Percentiles rank a stretch among this genome's conserved stretches.
Conservation (phyloP, 1,139 yeast genomes). For the Geotrichum klebahnii region DNA sequence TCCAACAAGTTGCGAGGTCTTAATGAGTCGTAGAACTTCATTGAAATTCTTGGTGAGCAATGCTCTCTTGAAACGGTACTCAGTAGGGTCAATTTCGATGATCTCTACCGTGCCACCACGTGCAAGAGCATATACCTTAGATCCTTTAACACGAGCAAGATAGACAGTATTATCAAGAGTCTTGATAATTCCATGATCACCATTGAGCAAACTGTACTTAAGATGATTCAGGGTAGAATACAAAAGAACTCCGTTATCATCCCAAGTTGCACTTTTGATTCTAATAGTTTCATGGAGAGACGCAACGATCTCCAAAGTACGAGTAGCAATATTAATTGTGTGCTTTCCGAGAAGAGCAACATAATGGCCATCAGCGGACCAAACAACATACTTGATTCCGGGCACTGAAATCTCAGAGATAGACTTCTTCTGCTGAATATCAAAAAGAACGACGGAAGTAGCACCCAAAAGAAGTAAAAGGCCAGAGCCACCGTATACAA, state of each 20-base stretch:
- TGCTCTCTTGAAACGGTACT: constrained; percentile 92
- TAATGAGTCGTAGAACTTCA: constrained; percentile 87
- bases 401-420: constrained; percentile 61
- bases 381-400: constrained; percentile 79
- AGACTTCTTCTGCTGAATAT: constrained; percentile 87
- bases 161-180: constrained; percentile 90
- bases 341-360: constrained; percentile 90
- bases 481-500: constrained; percentile 78
- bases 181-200: constrained; percentile 90
- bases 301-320: constrained; percentile 70
- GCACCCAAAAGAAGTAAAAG: constrained; percentile 70
- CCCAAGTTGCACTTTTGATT: constrained; percentile 98
- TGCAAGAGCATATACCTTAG: constrained; percentile 71
- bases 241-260: constrained; percentile 83
- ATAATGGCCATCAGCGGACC: constrained; percentile 86
- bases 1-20: constrained; percentile 87
- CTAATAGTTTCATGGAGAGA: constrained; percentile 95
- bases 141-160: constrained; percentile 66
- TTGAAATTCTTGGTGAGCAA: constrained; percentile 82
- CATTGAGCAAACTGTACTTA: constrained; percentile 87
- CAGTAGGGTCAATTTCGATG: constrained; percentile 86
- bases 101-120: constrained; percentile 82
- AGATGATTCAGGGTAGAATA: constrained; percentile 94
- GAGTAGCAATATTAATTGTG: constrained; percentile 81
- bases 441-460: constrained; percentile 72